Base-by-base conservation (phyloP, 805 yeast genomes). In the Saccharomycopsis selenospora region DNA sequence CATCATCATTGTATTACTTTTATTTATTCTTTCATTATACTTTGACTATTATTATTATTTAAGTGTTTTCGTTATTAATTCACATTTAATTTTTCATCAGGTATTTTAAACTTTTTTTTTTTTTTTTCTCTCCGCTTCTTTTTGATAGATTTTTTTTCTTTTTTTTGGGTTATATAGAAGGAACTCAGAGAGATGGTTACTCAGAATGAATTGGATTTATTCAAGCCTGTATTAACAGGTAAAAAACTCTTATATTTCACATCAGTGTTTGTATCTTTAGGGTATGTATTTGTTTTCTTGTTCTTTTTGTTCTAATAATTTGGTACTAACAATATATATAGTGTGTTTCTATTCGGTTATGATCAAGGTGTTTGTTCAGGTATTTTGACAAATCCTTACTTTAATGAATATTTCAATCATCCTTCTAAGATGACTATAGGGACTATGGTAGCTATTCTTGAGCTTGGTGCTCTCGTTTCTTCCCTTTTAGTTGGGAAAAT, bases 311-410 rank as follows among this genome's bases (percentile, higher is more conserved):
- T 27, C 29, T 7, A 5, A 20, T 20, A 7, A 20, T 7, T 20
- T 4, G n/a, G 4, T 33, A 33, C 10, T 27, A 27, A 29, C 24
- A 27, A 23, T 42, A 4, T 28, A 20, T 17, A 13, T 23, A 71
- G 55, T 25, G 79, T 82, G 28, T 80, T 85, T 46, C 68, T 85
- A 22, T 85, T 85, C 57, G 93, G 93, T 2, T 85, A 82, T 62
- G 90, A 82, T 61, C 89, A 89, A 65, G 96, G 96, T 50, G 95
- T 88, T 43, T 86, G 90, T 78, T 80, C 89, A 42, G 95, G 96
- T 2, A 79, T 90, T 42, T 68, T 90, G 46, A 84, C 93, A 1
- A 88, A 85, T 44, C 73, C 71, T 6, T 74, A 82, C 48, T 89
- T 89, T 65, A 75, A 43, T 13, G 75, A 52, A 68, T 86, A 82